Evolutionary conservation across 2,329 filamentous ascomycete genomes (phyloP).

Genomic region (Chalara sp.): DNA sequence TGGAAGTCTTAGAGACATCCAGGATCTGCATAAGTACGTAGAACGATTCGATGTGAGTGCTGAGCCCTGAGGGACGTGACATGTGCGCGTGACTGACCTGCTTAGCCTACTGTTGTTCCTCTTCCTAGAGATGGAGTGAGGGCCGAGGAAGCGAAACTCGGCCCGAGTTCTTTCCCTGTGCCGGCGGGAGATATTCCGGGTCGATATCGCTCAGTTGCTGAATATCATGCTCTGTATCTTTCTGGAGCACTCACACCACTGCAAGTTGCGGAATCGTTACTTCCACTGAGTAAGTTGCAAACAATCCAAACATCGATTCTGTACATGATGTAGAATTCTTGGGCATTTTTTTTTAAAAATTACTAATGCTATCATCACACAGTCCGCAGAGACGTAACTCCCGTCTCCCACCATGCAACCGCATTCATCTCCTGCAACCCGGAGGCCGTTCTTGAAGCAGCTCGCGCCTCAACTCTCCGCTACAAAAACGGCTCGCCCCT

Average conservation of each 20-base stretch:
- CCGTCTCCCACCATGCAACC: constrained; percentile 55
- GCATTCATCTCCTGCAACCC: constrained; percentile 66
- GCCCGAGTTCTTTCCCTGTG: constrained; percentile 33
- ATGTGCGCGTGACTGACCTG: constrained; percentile 3
- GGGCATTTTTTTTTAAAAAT: no score
- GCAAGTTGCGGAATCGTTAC: constrained; percentile 62
- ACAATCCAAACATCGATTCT: no score
- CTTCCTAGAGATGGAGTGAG: constrained; percentile 28
- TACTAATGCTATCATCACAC: no score
- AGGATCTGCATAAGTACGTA: constrained; percentile 37
- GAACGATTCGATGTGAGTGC: constrained; percentile 42
- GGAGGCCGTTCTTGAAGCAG: constrained; percentile 58
- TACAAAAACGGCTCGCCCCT: constrained; percentile 61
- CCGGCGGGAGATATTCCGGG: constrained; percentile 35
- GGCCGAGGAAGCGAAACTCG: constrained; percentile 25
- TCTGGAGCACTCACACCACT: constrained; percentile 64
- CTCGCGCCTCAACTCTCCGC: constrained; percentile 64
- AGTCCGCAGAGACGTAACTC: constrained; percentile 48
- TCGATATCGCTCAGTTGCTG: constrained; percentile 62
- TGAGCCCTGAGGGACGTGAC: not conserved
- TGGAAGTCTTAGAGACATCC: constrained; percentile 38
- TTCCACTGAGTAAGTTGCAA: constrained; percentile 46
- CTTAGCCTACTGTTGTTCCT: constrained; percentile 50
- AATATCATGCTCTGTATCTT: constrained; percentile 72
- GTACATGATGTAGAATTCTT: no score